Conservation (phyloP, 768 basidiomycete genomes). For the Leccinum pellstonianum region DNA sequence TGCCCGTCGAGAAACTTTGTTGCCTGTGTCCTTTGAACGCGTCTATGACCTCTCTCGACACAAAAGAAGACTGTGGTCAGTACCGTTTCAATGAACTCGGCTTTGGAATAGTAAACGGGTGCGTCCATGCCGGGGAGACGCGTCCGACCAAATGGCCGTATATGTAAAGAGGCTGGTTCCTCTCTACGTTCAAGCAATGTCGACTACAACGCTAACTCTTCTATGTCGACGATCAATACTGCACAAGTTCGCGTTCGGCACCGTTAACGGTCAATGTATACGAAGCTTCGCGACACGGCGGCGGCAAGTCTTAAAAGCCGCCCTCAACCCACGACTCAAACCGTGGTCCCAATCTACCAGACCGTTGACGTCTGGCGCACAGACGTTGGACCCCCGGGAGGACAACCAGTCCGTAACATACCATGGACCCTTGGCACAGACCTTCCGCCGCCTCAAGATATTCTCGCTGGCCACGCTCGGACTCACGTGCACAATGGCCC, state of each 20-base stretch:
- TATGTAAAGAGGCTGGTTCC: neutral
- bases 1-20: conserved; percentile 92
- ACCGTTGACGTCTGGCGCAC: neutral
- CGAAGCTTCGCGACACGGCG: neutral
- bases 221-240: conserved; percentile 16
- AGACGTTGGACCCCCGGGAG: conserved; percentile 2
- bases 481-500: conserved; percentile 65
- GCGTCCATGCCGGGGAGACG: conserved; percentile 52
- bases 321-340: neutral
- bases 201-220: conserved; percentile 7
- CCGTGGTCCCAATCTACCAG: conserved; percentile 11
- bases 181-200: conserved; percentile 8
- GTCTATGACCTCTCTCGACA: conserved; percentile 3
- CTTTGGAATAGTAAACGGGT: conserved; percentile 74
- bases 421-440: conserved; percentile 61
- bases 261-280: conserved; percentile 4
- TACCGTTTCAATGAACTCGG: conserved; percentile 90
- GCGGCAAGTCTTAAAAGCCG: neutral
- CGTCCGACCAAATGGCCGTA: conserved; percentile 5
- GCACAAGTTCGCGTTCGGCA: conserved; percentile 1
- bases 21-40: conserved; percentile 77
- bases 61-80: neutral
- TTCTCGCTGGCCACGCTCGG: conserved; percentile 80
- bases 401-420: conserved; percentile 42
- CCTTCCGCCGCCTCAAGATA: conserved; percentile 76